Base-by-base conservation (phyloP, 176 grass and related monocot species). In the Carex cristatella region DNA sequence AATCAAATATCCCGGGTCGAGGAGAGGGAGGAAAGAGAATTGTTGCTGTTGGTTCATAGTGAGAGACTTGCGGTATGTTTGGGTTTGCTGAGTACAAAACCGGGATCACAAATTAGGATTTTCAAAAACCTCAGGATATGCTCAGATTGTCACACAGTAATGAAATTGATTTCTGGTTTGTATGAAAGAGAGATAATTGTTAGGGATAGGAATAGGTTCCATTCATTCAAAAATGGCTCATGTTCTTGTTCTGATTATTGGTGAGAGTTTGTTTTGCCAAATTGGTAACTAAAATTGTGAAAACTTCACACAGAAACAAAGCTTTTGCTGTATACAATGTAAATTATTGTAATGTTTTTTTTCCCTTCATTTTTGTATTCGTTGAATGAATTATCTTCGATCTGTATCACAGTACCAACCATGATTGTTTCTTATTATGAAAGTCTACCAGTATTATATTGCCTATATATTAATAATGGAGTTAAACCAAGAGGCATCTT, bases 241-340 rank as follows among this genome's bases (percentile, higher is more conserved):
- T 86, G 83, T 73, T 83, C 69, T 44, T 89, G 84, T 78, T 89
- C 79, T 69, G 88, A 89, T 86, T 89, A 83, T 76, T 79, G 79
- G 84, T 79, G 33, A 89, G 58, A 10, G 23, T 31, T 31, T 76
- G 48, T 31, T 53, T 49, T 74, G 10, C 19, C 19, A 30, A 72
- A 76, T 55, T 76, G 23, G 46, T 55, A 12, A 76, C 46, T 13
- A 48, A 73, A 28, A 15, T 69, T 40, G 30, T 40, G 32, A 69
- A 5, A 40, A 7, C 32, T 15, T 38, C 30, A 66, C 14, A 69
- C 66, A 40, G 32, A 69, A 37, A 40, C 1, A 4, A 4, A 15
- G 48, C 13, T 77, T 54, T 77, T 77, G 23, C 10, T 69, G 23
- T 33, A 33, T 55, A 56, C 12, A 57, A 51, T 57, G 73, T 56